Evolutionary conservation across 371 early-diverging fungal species (phyloP).

Genomic region (Vairimorpha necatrix): DNA sequence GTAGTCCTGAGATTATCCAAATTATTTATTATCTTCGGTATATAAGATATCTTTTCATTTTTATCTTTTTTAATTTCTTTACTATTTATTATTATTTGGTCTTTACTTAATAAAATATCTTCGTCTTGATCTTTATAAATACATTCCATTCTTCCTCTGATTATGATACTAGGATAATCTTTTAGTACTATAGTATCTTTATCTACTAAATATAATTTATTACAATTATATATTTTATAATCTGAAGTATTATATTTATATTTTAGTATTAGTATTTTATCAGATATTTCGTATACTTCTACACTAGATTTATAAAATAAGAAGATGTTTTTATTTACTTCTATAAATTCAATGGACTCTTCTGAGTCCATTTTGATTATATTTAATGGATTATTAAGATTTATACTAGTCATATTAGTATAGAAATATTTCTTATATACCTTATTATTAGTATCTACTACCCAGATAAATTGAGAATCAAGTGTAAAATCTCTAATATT

Average conservation of each 20-base stretch:
- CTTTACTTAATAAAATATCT: neutral
- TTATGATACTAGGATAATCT: slow-evolving; percentile 15
- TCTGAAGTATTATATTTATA: slow-evolving; percentile 16
- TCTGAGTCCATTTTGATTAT: neutral
- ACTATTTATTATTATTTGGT: neutral
- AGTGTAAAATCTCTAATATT: neutral
- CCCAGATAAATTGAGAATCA: neutral
- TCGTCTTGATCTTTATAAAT: slow-evolving; percentile 8
- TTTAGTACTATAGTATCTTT: neutral
- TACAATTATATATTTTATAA: neutral
- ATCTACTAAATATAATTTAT: slow-evolving; percentile 19
- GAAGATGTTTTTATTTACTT: slow-evolving; percentile 16
- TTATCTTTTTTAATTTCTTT: neutral
- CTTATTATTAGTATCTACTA: neutral
- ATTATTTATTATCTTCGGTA: neutral
- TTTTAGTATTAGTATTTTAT: slow-evolving; percentile 9
- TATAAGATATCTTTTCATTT: neutral
- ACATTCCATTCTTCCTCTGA: slow-evolving; percentile 2
- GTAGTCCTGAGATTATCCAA: neutral
- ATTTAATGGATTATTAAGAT: neutral
- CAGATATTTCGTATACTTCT: slow-evolving; percentile 24
- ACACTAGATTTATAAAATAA: slow-evolving; percentile 11
- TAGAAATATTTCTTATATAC: neutral
- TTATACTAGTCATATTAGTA: neutral
- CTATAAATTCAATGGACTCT: neutral